Evolutionary conservation across 1,139 yeast genomes (phyloP), one percentile per base, ranked within the genome.

Genomic region (Schwanniomyces etchellsii): DNA sequence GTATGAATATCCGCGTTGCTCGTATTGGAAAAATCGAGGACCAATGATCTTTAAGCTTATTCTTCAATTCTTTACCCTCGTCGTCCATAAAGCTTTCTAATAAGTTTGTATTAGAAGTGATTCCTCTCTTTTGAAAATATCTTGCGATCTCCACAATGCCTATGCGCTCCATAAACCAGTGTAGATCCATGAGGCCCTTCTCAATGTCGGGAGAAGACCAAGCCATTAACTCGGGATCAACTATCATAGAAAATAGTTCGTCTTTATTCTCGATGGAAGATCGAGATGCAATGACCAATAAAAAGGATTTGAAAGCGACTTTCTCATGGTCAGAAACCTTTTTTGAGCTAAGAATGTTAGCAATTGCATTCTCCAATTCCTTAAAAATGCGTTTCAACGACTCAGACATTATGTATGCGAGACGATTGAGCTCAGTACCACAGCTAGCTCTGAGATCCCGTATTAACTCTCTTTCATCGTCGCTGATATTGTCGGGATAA

Each of bases 121-220:
- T 91, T 5, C 85, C 86, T 42, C 97, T 69, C 11, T 76, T 72
- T 41, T 81, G 80, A 57, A 93, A 89, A 50, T 93, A 93, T 34
- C 83, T 82, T 0, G 96, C 95, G 48, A 93, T 91, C 51, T 79
- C 79, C 3, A 88, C 97, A 32, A 93, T 85, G 3, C 98, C 98
- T 34, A 93, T 72, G 45, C 97, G 73, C 55, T 89, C 97, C 96
- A 91, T 89, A 46, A 93, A 93, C 96, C 97, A 89, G 41, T 86
- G 95, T 31, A 93, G 65, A 48, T 91, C 95, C 53, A 80, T 67
- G 24, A 91, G 61, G 0, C 96, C 97, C 47, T 85, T 85, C 43
- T 86, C 88, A 0, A 97, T 89, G 12, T 77, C 81, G 11, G 91
- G 91, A 30, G 89, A 86, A 2, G 91, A 80, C 99, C 99, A 93